Conservation (phyloP, 1,284 basidiomycete species). For the Rhodotorula mucilaginosa region DNA sequence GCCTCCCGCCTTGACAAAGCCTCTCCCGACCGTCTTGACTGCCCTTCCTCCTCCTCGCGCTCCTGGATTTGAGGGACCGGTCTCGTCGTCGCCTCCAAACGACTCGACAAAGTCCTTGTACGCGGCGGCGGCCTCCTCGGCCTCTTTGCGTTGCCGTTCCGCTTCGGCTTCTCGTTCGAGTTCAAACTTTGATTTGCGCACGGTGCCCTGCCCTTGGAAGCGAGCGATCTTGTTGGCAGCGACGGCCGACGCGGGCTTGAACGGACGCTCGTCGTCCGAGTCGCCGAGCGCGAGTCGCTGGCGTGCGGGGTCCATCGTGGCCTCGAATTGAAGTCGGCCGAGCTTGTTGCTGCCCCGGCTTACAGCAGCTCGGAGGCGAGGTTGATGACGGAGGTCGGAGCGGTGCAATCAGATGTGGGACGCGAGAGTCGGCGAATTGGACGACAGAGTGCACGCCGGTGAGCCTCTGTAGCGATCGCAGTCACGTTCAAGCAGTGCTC, state of each 20-base stretch:
- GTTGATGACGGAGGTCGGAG: neutral
- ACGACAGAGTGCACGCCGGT: no score
- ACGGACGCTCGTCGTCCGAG: conserved; percentile 12
- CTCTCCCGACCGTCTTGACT: conserved; percentile 58
- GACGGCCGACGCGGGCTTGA: conserved; percentile 16
- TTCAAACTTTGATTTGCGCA: conserved; percentile 53
- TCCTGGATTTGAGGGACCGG: conserved; percentile 18
- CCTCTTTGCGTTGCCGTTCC: conserved; percentile 73
- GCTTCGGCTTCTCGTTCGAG: conserved; percentile 72
- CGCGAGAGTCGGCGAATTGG: no score
- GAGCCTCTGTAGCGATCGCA: no score
- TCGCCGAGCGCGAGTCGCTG: conserved; percentile 17
- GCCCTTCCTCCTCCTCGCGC: conserved; percentile 34
- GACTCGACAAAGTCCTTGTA: conserved; percentile 84
- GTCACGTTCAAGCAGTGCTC: no score
- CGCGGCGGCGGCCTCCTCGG: conserved; percentile 53
- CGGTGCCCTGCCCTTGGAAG: conserved; percentile 16
- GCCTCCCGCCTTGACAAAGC: conserved; percentile 70
- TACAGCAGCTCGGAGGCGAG: neutral
- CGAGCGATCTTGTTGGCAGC: conserved; percentile 21
- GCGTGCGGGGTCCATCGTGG: conserved; percentile 15
- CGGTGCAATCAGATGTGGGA: no score
- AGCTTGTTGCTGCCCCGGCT: no score
- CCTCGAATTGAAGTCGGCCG: no score
- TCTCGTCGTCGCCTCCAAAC: conserved; percentile 69